Conservation (phyloP, 805 yeast species). For the Wickerhamiella siamensis region DNA sequence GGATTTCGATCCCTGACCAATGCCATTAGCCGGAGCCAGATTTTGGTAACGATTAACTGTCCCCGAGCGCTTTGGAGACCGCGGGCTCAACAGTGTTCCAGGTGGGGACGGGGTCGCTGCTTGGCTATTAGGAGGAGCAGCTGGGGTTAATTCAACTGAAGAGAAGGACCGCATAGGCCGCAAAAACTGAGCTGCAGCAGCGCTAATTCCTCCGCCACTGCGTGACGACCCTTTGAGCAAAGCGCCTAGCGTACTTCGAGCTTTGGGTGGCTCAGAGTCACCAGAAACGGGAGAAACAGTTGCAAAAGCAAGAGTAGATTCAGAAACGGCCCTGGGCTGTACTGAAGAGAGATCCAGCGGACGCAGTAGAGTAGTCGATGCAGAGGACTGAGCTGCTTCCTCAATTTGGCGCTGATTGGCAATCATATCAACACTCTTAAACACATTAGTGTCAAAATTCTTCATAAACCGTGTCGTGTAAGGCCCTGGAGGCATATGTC, state of each 20-base stretch:
- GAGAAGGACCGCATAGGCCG: background rate
- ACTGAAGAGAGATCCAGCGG: background rate
- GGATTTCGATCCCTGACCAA: background rate
- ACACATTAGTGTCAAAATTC: conserved; percentile 52
- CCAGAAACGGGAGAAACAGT: conserved; percentile 2
- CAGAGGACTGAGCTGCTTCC: conserved; percentile 15
- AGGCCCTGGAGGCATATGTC: conserved; percentile 32
- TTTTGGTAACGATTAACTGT: too few relatives aligned
- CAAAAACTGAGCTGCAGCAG: background rate
- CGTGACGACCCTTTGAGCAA: background rate
- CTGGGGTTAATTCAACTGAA: background rate
- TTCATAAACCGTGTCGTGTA: conserved; percentile 28
- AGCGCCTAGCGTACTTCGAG: background rate
- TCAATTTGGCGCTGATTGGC: conserved; percentile 15
- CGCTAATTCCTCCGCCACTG: background rate
- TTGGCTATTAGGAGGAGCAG: too few relatives aligned
- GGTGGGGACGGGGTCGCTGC: too few relatives aligned
- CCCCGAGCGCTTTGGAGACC: background rate
- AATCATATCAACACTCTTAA: conserved; percentile 21
- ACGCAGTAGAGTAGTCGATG: conserved; percentile 12
- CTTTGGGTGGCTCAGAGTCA: background rate
- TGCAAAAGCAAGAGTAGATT: conserved; percentile 12
- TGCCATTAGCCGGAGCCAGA: too few relatives aligned
- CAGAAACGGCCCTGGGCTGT: conserved; percentile 18
- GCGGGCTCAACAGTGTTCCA: too few relatives aligned